phyloP scores from a whole-genome alignment of 2,329 filamentous ascomycete species.

The Pyricularia grisea region DNA sequence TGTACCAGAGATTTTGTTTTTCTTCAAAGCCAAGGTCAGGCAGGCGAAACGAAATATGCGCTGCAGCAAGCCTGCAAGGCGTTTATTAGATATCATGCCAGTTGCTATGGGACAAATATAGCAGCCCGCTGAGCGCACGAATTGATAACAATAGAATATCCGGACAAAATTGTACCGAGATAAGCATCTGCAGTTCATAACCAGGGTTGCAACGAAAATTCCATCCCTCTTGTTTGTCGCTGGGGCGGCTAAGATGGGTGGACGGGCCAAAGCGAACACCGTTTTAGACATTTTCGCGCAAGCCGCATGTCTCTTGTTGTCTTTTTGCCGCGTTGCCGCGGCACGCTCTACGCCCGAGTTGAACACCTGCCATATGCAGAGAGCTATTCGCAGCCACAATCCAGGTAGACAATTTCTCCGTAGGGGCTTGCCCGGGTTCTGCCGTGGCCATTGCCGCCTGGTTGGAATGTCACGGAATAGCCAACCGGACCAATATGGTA shows the following conservation, averaged over 20 bases:
- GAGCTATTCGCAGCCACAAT: not conserved
- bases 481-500: not conserved
- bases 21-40: no score
- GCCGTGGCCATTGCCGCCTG: not conserved
- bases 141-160: not conserved
- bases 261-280: not conserved
- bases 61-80: not conserved
- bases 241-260: not conserved
- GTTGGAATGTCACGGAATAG: not conserved
- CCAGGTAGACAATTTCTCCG: not conserved
- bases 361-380: not conserved
- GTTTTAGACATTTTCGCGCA: not conserved
- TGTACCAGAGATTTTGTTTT: not conserved
- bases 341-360: not conserved
- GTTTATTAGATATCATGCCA: not conserved
- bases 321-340: not conserved
- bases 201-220: not conserved
- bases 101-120: not conserved
- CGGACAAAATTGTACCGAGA: not conserved
- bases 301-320: not conserved
- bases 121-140: not conserved
- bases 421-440: not conserved
- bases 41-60: no score
- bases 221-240: not conserved
- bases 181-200: constrained; percentile 3